These are phyloP conservation scores for Lipomyces mesembrius DNA, from an alignment of 805 yeast species.

Conservation along the genomic window DNA sequence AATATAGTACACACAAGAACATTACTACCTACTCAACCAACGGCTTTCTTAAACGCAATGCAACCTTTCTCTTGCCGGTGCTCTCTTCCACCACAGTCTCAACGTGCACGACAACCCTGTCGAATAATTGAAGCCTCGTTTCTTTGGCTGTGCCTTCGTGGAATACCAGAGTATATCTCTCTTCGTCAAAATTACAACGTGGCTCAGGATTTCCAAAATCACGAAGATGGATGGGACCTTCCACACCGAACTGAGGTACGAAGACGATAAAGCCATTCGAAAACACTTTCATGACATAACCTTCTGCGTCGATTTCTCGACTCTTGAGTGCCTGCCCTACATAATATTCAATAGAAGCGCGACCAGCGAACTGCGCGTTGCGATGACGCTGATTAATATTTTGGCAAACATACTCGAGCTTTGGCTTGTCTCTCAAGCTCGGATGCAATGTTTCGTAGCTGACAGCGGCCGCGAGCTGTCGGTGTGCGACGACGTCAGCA, in stretches of 20 bases:
- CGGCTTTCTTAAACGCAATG: conserved; percentile 51
- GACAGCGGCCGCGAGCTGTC: conserved; percentile 98
- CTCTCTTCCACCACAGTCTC: conserved; percentile 80
- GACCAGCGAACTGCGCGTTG: conserved; percentile 98
- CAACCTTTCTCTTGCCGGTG: conserved; percentile 92
- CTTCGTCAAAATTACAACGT: conserved; percentile 75
- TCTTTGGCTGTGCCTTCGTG: conserved; percentile 52
- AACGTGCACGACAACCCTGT: conserved; percentile 81
- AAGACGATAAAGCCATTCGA: conserved; percentile 92
- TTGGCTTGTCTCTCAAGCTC: conserved; percentile 82
- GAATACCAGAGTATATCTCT: conserved; percentile 69
- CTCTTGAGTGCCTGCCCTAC: conserved; percentile 97
- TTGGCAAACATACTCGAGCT: conserved; percentile 85
- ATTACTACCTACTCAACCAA: neutral
- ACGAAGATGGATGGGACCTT: conserved; percentile 85
- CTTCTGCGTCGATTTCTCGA: conserved; percentile 79
- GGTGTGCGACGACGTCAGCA: conserved; percentile 96
- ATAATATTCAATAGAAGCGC: conserved; percentile 96
- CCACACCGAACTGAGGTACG: conserved; percentile 95
- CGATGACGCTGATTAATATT: conserved; percentile 94
- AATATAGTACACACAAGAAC: neutral
- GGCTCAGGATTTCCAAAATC: conserved; percentile 66
- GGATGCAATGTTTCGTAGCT: conserved; percentile 85
- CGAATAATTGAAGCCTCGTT: conserved; percentile 69
- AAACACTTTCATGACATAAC: conserved; percentile 89